Base-by-base conservation (phyloP, 257 asterid genomes). In the Knoxia roxburghii region DNA sequence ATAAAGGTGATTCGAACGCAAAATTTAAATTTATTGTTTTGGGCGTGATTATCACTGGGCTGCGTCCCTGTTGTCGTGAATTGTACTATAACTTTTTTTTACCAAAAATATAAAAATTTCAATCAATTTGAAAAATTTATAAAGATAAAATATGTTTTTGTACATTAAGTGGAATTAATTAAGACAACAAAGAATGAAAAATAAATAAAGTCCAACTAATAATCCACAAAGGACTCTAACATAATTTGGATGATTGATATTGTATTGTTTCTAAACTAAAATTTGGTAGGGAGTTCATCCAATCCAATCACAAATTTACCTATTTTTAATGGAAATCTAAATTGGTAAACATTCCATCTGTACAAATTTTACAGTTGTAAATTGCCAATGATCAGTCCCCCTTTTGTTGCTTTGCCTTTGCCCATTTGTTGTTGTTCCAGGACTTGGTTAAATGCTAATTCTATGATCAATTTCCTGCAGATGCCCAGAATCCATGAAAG, bases 401-500 rank as follows among this genome's bases (percentile, higher is more conserved):
- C 50, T 21, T n/a, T 10, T 24, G 21, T 20, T 15, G 24, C 7
- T n/a, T 61, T 37, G 41, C 20, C 13, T 3, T 17, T 37, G 65
- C 30, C n/a, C 2, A 26, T 1, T 49, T 20, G 14, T 18, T 24
- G 2, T 18, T 58, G 45, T 58, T 33, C 7, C 8, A 18, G 64
- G 9, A 35, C 27, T 33, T n/a, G 46, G 48, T 59, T 60, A 70
- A 46, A 65, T 78, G n/a, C 21, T 23, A 56, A 33, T n/a, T n/a
- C n/a, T n/a, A n/a, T n/a, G n/a, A n/a, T n/a, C n/a, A 60, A 33
- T 72, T 59, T 58, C 20, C 2, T 49, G 11, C 88, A 65, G 70
- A 84, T 49, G 87, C 90, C 96, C 97, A 90, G 70, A 93, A 86
- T 64, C 96, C 97, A 78, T 93, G 97, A 76, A 93, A 93, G 13